Evolutionary conservation across 176 grass and related monocot species (phyloP), one percentile per base, ranked within the genome.

Genomic region (Hyparrhenia diplandra): DNA sequence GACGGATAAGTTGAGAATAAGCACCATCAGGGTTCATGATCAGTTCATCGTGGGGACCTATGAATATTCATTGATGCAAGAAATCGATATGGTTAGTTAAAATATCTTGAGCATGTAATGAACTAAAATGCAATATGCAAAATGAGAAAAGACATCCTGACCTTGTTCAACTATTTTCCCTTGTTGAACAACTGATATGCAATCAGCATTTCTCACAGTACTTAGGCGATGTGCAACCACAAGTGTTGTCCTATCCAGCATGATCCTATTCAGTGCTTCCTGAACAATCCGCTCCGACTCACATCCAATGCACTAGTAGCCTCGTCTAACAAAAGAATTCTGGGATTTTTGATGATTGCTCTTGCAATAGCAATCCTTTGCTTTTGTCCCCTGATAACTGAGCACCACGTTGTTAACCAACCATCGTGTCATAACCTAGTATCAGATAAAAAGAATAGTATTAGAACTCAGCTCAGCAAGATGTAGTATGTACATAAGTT

Each of bases 111-210:
- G 17, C 9, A 34, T 73, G 28, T 73, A 34, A 51, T 20, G 4
- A 31, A 31, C 29, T 42, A 28, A 72, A 11, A 51, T 51, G 8
- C 0, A 11, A 60, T 27, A 63, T 30, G 1, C 18, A 34, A 47
- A 52, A 51, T 51, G 45, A 45, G 9, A 46, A 46, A 73, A 32
- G 27, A 29, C 43, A 51, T 51, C 36, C 39, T 84, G 12, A 97
- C 94, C 94, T 94, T 97, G 91, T 81, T 97, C 94, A 17, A 94
- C 79, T 81, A 97, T 94, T 83, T 91, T 91, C 24, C 94, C 94
- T 81, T 88, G 77, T 52, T 91, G 91, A 64, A 97, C 85, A 43
- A 97, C 91, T 57, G 87, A 89, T 65, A 97, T 97, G 73, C 76
- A 88, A 64, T 97, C 84, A 55, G 91, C 94, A 86, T 91, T 87